Evolutionary conservation across 768 basidiomycete species (phyloP), one percentile per base, ranked within the genome.

Genomic region (Termitomyces sp.): DNA sequence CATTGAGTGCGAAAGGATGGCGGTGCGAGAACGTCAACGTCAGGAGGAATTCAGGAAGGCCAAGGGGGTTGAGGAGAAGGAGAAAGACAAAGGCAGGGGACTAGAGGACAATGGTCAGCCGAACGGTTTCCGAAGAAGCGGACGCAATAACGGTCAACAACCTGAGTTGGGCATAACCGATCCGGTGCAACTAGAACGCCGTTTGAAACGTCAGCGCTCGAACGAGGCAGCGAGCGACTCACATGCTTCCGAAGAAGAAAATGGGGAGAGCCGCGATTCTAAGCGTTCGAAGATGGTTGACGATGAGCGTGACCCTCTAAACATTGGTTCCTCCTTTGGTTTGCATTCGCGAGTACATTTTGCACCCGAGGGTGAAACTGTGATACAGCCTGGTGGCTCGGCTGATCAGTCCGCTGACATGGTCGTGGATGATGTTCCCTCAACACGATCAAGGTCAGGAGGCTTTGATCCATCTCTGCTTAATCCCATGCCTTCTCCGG

Each of bases 1-100:
- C 53, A 58, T 86, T 31, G 96, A 98, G 70, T 98, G 95, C 70
- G 87, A 90, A 69, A 80, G 91, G 62, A 95, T 95, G 91, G 89
- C 92, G 15, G 79, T 72, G 41, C 77, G 87, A 54, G 91, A 95
- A 68, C 75, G 85, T 59, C 82, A 86, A 73, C 78, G 90, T 64
- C 71, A 84, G 59, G 81, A 82, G 9, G 86, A 84, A 60, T 68
- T 78, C 54, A 78, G 77, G 69, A 82, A 85, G 66, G 75, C 77
- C 36, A 81, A 78, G 41, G 86, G 77, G 52, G 52, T 31, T 15
- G 58, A 41, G 71, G 75, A 73, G 37, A 72, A 71, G 63, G 75
- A 71, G 42, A 81, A 73, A 65, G 79, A 68, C 16, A 72, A 74
- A 55, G 70, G 67, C 18, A 66, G 59, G 57, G 70, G 27, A 20